Evolutionary conservation across 1,284 basidiomycete genomes (phyloP).

Genomic region (Hemileia vastatrix): DNA sequence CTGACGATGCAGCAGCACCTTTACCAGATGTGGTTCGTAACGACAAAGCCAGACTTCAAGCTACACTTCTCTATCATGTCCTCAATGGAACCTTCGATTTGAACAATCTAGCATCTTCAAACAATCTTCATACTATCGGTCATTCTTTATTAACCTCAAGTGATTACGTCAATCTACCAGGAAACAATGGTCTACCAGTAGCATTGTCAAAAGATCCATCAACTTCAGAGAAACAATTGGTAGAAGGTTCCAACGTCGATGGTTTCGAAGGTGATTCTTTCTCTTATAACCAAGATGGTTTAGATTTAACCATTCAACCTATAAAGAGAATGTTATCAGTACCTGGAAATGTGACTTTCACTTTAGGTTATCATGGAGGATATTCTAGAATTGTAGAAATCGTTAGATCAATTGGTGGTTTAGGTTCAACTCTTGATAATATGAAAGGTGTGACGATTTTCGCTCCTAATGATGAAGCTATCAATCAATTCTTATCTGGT

Average conservation of each 20-base stretch:
- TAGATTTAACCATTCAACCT: conserved; percentile 29
- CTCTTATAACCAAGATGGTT: background rate
- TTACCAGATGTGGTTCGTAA: conserved; percentile 28
- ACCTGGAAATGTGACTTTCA: conserved; percentile 28
- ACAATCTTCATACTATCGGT: conserved; percentile 31
- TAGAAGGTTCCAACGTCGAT: conserved; percentile 30
- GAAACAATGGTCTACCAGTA: conserved; percentile 33
- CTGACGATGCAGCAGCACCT: conserved; percentile 27
- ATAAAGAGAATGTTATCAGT: conserved; percentile 30
- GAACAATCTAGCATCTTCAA: conserved; percentile 22
- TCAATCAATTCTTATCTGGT: conserved; percentile 19
- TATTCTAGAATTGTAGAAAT: conserved; percentile 24
- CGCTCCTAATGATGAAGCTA: conserved; percentile 30
- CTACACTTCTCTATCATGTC: conserved; percentile 31
- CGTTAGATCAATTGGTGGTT: conserved; percentile 23
- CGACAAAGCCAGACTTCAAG: conserved; percentile 29
- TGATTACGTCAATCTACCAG: conserved; percentile 27
- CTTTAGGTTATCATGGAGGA: conserved; percentile 25
- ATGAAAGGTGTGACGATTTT: conserved; percentile 33
- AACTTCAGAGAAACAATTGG: background rate
- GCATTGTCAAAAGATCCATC: conserved; percentile 24
- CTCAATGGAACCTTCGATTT: conserved; percentile 28
- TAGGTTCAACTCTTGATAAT: conserved; percentile 26
- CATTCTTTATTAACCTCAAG: conserved; percentile 29
- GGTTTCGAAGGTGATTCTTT: background rate